Evolutionary conservation across 495 filamentous ascomycete genomes (phyloP).

Genomic region (Neurospora terricola): DNA sequence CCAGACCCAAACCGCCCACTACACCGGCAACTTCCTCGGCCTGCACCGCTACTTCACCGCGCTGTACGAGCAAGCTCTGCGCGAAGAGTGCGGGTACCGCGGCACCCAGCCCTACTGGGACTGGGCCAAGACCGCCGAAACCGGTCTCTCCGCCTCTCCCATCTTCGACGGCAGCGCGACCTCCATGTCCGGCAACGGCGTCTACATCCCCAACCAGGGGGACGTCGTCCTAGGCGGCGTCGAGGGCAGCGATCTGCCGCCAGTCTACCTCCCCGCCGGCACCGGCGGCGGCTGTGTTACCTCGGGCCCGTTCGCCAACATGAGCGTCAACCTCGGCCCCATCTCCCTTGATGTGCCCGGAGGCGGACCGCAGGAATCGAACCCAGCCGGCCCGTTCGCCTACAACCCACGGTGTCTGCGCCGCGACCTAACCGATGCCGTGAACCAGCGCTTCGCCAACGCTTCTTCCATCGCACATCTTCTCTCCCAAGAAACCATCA

Average conservation of each 20-base stretch:
- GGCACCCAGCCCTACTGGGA: slow-evolving; percentile 57
- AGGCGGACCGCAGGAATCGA: background rate
- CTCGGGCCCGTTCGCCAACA: slow-evolving; percentile 47
- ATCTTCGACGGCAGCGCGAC: slow-evolving; percentile 51
- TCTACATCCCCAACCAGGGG: slow-evolving; percentile 26
- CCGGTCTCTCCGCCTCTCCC: slow-evolving; percentile 40
- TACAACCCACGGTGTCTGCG: slow-evolving; percentile 54
- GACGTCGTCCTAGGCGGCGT: slow-evolving; percentile 14
- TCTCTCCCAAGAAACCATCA: slow-evolving; percentile 30
- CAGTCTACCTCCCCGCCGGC: slow-evolving; percentile 30
- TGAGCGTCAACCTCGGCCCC: slow-evolving; percentile 47
- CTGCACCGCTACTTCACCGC: slow-evolving; percentile 64
- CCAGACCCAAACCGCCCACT: slow-evolving; percentile 52
- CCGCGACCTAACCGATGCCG: slow-evolving; percentile 47
- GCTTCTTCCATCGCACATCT: slow-evolving; percentile 30
- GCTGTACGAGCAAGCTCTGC: slow-evolving; percentile 56
- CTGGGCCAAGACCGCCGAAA: slow-evolving; percentile 43
- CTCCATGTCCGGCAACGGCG: slow-evolving; percentile 53
- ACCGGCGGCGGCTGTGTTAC: slow-evolving; percentile 56
- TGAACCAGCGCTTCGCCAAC: slow-evolving; percentile 40
- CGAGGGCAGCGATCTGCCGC: slow-evolving; percentile 14
- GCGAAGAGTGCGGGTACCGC: slow-evolving; percentile 61
- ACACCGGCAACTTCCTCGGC: slow-evolving; percentile 53
- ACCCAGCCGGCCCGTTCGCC: slow-evolving; percentile 14
- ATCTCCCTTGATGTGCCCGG: slow-evolving; percentile 15